These are phyloP conservation scores for Aureobasidium sp. DNA, from an alignment of 2,329 filamentous ascomycete genomes.

Conservation along the genomic window DNA sequence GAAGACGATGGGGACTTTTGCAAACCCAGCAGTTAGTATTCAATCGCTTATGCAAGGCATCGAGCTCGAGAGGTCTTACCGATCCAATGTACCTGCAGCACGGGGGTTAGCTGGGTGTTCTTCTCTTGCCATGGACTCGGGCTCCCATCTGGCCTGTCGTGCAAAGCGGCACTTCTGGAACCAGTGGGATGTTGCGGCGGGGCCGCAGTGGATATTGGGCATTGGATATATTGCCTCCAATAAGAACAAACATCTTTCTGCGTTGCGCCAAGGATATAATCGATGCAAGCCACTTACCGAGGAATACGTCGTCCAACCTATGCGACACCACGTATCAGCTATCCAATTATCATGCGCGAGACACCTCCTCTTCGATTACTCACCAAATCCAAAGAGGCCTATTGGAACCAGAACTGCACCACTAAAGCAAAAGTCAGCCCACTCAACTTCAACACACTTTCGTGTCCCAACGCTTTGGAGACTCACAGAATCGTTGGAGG, in stretches of 20 bases:
- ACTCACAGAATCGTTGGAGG: slow-evolving; percentile 48
- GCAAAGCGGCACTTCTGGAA: neutral
- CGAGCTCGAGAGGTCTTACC: slow-evolving; percentile 25
- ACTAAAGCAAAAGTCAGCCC: slow-evolving; percentile 32
- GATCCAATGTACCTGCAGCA: slow-evolving; percentile 40
- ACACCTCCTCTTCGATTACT: slow-evolving; percentile 17
- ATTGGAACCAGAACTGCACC: slow-evolving; percentile 72
- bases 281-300: slow-evolving; percentile 47
- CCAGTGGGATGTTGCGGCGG: neutral
- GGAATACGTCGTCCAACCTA: slow-evolving; percentile 64
- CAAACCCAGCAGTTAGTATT: slow-evolving; percentile 13
- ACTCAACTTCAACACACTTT: neutral
- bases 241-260: neutral
- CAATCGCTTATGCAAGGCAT: slow-evolving; percentile 6
- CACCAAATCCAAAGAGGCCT: slow-evolving; percentile 79
- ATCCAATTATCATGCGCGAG: neutral
- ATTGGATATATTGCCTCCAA: slow-evolving; percentile 22
- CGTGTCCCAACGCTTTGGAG: neutral
- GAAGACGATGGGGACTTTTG: slow-evolving; percentile 41
- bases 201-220: slow-evolving; percentile 10
- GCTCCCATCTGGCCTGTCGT: slow-evolving; percentile 7
- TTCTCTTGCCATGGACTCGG: slow-evolving; percentile 1
- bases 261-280: neutral
- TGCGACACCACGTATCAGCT: neutral
- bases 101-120: slow-evolving; percentile 9